Conservation (phyloP, 2,329 filamentous ascomycete genomes). For the Erysiphe pulchra region DNA sequence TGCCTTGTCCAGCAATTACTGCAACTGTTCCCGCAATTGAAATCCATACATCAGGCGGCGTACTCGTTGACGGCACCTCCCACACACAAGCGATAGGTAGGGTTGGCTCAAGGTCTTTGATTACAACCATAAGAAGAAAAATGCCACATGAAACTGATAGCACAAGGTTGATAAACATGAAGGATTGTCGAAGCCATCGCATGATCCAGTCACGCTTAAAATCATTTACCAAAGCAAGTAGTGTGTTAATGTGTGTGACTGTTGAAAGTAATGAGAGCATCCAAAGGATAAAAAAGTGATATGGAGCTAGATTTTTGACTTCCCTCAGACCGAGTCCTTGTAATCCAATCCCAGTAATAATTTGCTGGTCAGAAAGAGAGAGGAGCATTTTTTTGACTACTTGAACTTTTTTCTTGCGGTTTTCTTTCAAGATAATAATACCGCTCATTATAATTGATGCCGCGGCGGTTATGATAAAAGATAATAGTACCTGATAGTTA, state of each 20-base stretch:
- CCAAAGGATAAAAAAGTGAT: constrained; percentile 50
- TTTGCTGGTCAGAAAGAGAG: constrained; percentile 41
- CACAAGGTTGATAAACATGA: constrained; percentile 39
- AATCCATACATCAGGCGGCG: constrained; percentile 18
- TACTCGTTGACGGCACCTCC: constrained; percentile 17
- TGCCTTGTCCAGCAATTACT: constrained; percentile 30
- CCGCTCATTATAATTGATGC: constrained; percentile 28
- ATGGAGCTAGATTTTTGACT: constrained; percentile 30
- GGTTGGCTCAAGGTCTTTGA: constrained; percentile 41
- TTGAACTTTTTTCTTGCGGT: constrained; percentile 21
- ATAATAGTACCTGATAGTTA: constrained; percentile 21
- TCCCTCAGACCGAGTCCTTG: constrained; percentile 36
- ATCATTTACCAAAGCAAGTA: constrained; percentile 40
- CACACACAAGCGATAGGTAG: constrained; percentile 37
- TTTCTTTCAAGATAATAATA: constrained; percentile 29
- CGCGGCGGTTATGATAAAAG: constrained; percentile 37
- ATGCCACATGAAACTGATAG: constrained; percentile 56
- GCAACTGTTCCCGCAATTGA: constrained; percentile 33
- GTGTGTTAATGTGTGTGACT: constrained; percentile 36
- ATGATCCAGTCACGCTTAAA: constrained; percentile 42
- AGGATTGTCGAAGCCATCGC: constrained; percentile 35
- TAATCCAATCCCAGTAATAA: constrained; percentile 43
- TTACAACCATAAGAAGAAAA: constrained; percentile 88
- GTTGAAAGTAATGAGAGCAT: constrained; percentile 38
- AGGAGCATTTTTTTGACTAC: constrained; percentile 38